Percentiles rank a stretch among this genome's conserved stretches.
Conservation (phyloP, 139 green algal genomes). For the Yamagishiella unicocca region DNA sequence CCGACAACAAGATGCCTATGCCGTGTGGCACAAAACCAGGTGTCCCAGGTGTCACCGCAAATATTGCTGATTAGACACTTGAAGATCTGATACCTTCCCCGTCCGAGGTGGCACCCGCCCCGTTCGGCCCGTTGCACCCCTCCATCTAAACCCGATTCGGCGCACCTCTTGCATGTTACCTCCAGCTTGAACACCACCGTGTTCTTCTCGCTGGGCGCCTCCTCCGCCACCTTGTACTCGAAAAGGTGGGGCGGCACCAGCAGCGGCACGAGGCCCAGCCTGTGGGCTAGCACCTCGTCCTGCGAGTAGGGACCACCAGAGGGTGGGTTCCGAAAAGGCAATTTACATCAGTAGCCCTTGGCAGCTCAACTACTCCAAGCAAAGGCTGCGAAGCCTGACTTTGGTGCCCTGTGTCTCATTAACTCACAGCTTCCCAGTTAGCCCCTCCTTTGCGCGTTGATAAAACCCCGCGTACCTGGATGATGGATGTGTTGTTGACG, state of each 20-base stretch:
- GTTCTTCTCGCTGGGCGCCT: constrained; percentile 75
- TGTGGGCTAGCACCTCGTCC: constrained; percentile 94
- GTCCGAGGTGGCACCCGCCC: background rate
- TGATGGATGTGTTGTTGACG: constrained; percentile 97
- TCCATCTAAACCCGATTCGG: background rate
- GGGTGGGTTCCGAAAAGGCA: too few relatives aligned
- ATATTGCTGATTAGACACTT: too few relatives aligned
- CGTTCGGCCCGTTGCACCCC: background rate
- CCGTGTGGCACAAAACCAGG: too few relatives aligned
- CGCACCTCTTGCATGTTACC: constrained; percentile 56
- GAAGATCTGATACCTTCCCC: too few relatives aligned
- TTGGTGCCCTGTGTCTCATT: too few relatives aligned
- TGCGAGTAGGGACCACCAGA: too few relatives aligned
- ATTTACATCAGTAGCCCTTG: background rate
- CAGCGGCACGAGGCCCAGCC: constrained; percentile 94
- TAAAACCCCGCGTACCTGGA: constrained; percentile 70
- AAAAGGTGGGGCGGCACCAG: constrained; percentile 86
- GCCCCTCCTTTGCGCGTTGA: too few relatives aligned
- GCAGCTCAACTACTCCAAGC: too few relatives aligned
- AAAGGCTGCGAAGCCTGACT: too few relatives aligned
- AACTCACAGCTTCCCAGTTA: too few relatives aligned
- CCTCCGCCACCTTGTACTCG: constrained; percentile 71
- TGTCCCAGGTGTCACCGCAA: too few relatives aligned
- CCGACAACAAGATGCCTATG: too few relatives aligned
- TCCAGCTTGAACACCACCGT: constrained; percentile 80